These are phyloP conservation scores for Penicillium fimorum DNA, from an alignment of 495 filamentous ascomycete genomes.

Conservation along the genomic window DNA sequence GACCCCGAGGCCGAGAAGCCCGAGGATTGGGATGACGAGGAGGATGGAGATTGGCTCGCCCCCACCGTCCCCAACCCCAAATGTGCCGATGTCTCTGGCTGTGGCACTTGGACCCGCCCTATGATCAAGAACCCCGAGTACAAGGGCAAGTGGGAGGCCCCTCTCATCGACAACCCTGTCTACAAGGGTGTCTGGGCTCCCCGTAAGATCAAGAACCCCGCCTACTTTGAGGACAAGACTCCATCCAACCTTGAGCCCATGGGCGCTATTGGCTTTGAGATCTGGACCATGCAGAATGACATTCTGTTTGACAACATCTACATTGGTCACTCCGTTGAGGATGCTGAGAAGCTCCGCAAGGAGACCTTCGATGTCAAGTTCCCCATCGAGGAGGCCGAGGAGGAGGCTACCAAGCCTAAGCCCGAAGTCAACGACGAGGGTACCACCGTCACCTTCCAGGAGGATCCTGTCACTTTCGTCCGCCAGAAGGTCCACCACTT, in stretches of 20 bases:
- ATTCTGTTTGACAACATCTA: slow-evolving; percentile 99
- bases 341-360: slow-evolving; percentile 84
- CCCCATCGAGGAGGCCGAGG: slow-evolving; percentile 76
- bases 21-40: slow-evolving; percentile 99
- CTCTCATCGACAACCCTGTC: slow-evolving; percentile 93
- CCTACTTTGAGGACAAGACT: slow-evolving; percentile 96
- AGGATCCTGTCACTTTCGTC: slow-evolving; percentile 86
- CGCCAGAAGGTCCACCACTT: slow-evolving; percentile 91
- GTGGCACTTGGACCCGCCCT: slow-evolving; percentile 88
- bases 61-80: slow-evolving; percentile 95
- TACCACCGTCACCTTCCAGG: slow-evolving; percentile 84
- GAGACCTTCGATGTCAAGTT: slow-evolving; percentile 95
- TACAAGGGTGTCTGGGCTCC: slow-evolving; percentile 98
- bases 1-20: slow-evolving; percentile 99
- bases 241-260: slow-evolving; percentile 97
- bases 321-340: slow-evolving; percentile 94
- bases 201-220: slow-evolving; percentile 94
- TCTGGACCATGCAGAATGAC: slow-evolving; percentile 99
- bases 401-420: slow-evolving; percentile 82
- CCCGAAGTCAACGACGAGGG: slow-evolving; percentile 59
- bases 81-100: slow-evolving; percentile 90
- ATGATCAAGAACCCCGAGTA: slow-evolving; percentile 95
- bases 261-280: slow-evolving; percentile 96
- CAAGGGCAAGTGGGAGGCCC: slow-evolving; percentile 98
- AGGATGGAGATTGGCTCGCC: slow-evolving; percentile 97